phyloP scores from a whole-genome alignment of 192 early-diverging fungal genomes.

The Podila minutissima region DNA sequence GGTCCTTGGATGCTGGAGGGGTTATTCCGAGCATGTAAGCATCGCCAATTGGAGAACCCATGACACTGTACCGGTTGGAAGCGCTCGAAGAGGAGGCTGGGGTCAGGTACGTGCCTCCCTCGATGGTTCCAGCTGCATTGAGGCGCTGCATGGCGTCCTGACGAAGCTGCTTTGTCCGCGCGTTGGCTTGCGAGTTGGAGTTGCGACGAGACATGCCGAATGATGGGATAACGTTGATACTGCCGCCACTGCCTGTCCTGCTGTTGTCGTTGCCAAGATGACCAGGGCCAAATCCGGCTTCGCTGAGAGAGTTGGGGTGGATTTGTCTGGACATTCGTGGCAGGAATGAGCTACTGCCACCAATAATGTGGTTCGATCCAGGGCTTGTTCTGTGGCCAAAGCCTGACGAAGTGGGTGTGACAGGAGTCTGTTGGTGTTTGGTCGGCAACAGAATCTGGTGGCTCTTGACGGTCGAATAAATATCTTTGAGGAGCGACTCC shows the following conservation, averaged over 20 bases:
- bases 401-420: neutral
- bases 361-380: neutral
- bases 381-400: conserved; percentile 1
- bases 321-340: conserved; percentile 19
- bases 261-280: conserved; percentile 1
- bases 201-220: conserved; percentile 20
- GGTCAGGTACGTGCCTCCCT: neutral
- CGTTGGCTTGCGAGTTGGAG: conserved; percentile 6
- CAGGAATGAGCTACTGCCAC: conserved; percentile 3
- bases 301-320: conserved; percentile 9
- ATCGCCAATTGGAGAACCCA: neutral
- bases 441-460: conserved; percentile 65
- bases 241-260: conserved; percentile 9
- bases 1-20: neutral
- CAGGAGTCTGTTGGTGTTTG: neutral
- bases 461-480: conserved; percentile 68
- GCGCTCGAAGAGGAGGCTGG: neutral
- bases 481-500: conserved; percentile 66
- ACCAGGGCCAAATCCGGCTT: neutral
- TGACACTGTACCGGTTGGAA: neutral
- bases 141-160: conserved; percentile 28
- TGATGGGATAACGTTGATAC: conserved; percentile 7
- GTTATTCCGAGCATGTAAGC: neutral
- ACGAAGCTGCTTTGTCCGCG: conserved; percentile 25
- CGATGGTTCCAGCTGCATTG: neutral